These are phyloP conservation scores for Leishmania arabica DNA, from an alignment of 208 protist genomes.

Conservation along the genomic window DNA sequence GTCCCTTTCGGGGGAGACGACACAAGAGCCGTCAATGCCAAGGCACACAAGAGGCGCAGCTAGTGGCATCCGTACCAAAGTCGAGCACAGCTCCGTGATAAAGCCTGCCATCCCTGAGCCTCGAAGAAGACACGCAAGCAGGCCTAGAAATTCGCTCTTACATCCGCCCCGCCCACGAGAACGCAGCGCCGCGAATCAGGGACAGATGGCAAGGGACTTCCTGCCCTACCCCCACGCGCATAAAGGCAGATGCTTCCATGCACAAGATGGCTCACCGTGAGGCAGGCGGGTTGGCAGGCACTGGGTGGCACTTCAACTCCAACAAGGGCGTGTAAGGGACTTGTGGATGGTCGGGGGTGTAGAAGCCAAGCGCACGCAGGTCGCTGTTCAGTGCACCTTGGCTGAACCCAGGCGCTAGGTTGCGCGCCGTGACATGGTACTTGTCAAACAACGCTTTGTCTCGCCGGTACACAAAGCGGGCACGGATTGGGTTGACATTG, in stretches of 20 bases:
- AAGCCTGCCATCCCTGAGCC: not conserved
- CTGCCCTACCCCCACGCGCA: not conserved
- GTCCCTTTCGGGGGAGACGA: not conserved
- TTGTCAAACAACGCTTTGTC: constrained; percentile 91
- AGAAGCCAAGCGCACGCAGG: constrained; percentile 79
- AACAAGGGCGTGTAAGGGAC: constrained; percentile 48
- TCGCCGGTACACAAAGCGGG: constrained; percentile 83
- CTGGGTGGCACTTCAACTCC: constrained; percentile 12
- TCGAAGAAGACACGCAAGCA: not conserved
- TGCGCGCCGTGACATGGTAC: constrained; percentile 78
- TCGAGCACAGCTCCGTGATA: not conserved
- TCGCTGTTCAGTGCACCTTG: constrained; percentile 73
- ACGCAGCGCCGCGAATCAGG: not conserved
- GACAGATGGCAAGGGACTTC: not conserved
- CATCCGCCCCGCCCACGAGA: not conserved
- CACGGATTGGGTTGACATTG: constrained; percentile 63
- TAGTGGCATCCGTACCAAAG: not conserved
- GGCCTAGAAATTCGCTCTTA: not conserved
- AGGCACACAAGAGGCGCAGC: not conserved
- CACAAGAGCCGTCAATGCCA: not conserved
- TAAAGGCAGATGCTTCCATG: not conserved
- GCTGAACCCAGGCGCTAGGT: constrained; percentile 85
- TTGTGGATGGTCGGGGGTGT: constrained; percentile 89
- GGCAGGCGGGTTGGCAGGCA: not conserved
- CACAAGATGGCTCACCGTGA: not conserved